Base-by-base conservation (phyloP, 345 rosid genomes). In the Camelina laxa region DNA sequence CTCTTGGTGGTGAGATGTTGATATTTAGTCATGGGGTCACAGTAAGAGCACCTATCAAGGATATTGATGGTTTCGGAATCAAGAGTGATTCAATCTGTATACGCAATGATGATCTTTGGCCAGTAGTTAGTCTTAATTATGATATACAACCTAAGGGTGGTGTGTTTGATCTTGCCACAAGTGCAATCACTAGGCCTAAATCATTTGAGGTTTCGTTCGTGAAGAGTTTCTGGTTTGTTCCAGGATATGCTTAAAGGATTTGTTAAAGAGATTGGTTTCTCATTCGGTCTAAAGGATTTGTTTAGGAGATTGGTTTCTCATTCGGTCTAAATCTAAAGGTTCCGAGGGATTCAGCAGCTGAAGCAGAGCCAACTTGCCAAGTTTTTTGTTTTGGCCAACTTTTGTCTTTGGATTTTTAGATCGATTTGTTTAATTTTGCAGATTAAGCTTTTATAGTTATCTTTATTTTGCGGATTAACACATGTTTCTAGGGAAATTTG, bases 1-100 rank as follows among this genome's bases (percentile, higher is more conserved):
- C 69, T 16, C 56, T 65, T 47, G 69, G 69, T n/a, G 57, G 57
- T 65, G 69, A 65, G 57, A 48, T 65, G 69, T 48, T 48, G 69
- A 17, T 65, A 30, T 48, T 48, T 48, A 44, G 69, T 65, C 24
- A 48, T 48, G 69, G 69, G 7, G 30, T 65, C 3, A 48, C 30
- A 7, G 12, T 31, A 48, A 48, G 42, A 31, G 44, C 69, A 11
- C 57, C 69, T 7, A 13, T 65, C 6, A 12, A 17, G 31, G 44
- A 54, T 24, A 54, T 38, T 39, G 4, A 39, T 39, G 62, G 20
- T 54, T 11, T 2, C 5, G 72, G 62, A 22, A 68, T 54, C 39
- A 68, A 39, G 50, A 24, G 44, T 12, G 57, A 48, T 50, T 47
- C 69, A 11, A 48, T 65, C 27, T 33, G 57, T 65, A 48, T 48